Conservation (phyloP, 495 filamentous ascomycete genomes). For the Neurospora sp. region DNA sequence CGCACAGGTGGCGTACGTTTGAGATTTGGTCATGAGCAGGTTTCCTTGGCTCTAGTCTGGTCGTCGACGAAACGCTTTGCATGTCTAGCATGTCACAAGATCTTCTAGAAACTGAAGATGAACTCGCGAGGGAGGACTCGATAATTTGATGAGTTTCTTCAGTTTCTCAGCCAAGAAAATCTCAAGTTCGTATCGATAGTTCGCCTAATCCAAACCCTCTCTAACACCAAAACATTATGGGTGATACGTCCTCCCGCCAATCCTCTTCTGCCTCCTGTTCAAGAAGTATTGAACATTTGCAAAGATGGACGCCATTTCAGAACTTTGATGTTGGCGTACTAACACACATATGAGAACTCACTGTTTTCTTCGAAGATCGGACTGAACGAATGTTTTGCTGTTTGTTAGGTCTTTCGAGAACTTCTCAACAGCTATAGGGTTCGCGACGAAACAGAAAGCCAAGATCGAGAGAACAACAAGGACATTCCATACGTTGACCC, state of each 20-base stretch:
- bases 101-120: neutral
- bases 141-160: neutral
- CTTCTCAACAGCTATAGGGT: neutral
- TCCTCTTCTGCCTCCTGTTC: slow-evolving; percentile 12
- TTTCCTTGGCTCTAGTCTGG: neutral
- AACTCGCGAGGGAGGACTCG: neutral
- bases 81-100: neutral
- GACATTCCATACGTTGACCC: neutral
- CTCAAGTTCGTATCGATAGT: neutral
- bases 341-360: neutral
- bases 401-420: neutral
- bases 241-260: slow-evolving; percentile 7
- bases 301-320: neutral
- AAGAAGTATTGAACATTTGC: slow-evolving; percentile 21
- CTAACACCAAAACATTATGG: neutral
- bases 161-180: neutral
- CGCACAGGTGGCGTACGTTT: neutral
- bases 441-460: neutral
- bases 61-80: neutral
- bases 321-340: neutral
- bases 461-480: neutral
- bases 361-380: neutral
- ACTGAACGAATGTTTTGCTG: neutral
- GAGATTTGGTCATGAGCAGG: neutral
- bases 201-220: neutral